Base-by-base conservation (phyloP, 257 asterid genomes). In the Paraleonurus japonicus region DNA sequence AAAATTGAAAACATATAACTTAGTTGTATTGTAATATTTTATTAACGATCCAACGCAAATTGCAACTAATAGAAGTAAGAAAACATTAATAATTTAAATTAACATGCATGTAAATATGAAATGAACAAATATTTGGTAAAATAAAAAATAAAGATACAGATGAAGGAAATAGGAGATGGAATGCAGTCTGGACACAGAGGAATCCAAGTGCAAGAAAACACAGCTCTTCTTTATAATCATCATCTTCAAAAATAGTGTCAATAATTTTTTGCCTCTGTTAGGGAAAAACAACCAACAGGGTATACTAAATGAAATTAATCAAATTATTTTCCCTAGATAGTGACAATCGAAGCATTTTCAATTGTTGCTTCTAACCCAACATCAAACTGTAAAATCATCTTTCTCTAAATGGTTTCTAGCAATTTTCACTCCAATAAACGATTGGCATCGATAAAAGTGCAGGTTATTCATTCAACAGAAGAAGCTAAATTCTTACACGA, bases 401-500 rank as follows among this genome's bases (percentile, higher is more conserved):
- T 22, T 57, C 20, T 66, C 43, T 12, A 10, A 15, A 24, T 53
- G 41, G 30, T 30, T 28, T 57, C 54, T 63, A 55, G 27, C 39
- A 47, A 69, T 7, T 32, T 17, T 47, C 26, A 30, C 62, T n/a
- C 59, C 27, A 37, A 35, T 35, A 35, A 35, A 8, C 43, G 2
- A 35, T 33, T 33, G 11, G 11, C 41, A 6, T 33, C 11, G 11
- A 30, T 30, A 33, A 33, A 33, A 33, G 41, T n/a, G n/a, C n/a
- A n/a, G n/a, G n/a, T n/a, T n/a, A n/a, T n/a, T n/a, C n/a, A n/a
- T n/a, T n/a, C n/a, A n/a, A 28, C 39, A 11, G 27, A 24, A 19
- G 5, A 22, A 51, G 16, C 54, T 37, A 55, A 68, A 43, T 27
- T 19, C 88, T 77, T 77, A 89, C 98, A 0, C 82, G 84, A 28